These are phyloP conservation scores for Benincasa hispida DNA, from an alignment of 306 rosid species.

Conservation along the genomic window DNA sequence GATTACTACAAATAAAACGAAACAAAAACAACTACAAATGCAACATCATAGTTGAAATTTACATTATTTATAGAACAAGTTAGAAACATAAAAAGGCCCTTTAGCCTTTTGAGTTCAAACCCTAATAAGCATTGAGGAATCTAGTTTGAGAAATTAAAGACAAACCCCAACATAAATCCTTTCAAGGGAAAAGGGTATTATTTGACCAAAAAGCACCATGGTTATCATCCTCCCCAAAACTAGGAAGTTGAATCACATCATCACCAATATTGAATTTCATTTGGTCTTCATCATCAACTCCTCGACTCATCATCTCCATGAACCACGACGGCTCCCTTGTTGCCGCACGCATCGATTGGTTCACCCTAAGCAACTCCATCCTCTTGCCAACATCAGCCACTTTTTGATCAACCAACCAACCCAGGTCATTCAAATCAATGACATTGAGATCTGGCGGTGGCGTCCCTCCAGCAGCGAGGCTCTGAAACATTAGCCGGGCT, in stretches of 20 bases:
- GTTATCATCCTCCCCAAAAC: neutral
- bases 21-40: too few species aligned
- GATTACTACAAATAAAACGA: too few species aligned
- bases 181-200: constrained; percentile 4
- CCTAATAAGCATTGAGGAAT: neutral
- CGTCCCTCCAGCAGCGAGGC: constrained; percentile 3
- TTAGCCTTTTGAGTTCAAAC: neutral
- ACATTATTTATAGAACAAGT: neutral
- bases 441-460: neutral
- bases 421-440: constrained; percentile 17
- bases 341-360: neutral
- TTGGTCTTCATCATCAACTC: neutral
- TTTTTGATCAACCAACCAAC: constrained; percentile 14
- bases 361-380: neutral
- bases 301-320: neutral
- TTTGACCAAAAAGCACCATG: constrained; percentile 4
- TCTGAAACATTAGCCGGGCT: constrained; percentile 10
- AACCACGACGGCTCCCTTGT: constrained; percentile 9
- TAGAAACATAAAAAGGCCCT: neutral
- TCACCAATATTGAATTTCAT: constrained; percentile 3
- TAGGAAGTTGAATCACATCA: constrained; percentile 4
- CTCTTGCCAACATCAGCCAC: constrained; percentile 2
- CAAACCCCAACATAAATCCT: neutral
- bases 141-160: neutral
- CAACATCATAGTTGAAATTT: neutral